Evolutionary conservation across 306 rosid species (phyloP).

Genomic region (Corylus heterophylla): DNA sequence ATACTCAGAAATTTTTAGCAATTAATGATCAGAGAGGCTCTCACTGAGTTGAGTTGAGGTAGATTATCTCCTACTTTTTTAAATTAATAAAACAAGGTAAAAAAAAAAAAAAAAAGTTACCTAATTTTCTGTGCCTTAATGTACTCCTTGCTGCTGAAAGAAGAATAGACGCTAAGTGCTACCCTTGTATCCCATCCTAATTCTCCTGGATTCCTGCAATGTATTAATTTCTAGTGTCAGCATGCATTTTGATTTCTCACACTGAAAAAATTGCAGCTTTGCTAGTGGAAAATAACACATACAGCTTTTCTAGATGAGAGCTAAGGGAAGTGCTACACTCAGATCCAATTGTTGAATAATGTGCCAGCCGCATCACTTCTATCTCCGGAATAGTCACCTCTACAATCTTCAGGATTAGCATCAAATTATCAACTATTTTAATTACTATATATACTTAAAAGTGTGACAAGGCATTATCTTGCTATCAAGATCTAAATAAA

Average conservation of each 20-base stretch:
- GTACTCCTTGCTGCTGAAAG: constrained; percentile 82
- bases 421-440: no score
- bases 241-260: constrained; percentile 15
- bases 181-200: constrained; percentile 94
- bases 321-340: constrained; percentile 68
- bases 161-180: constrained; percentile 71
- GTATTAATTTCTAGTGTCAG: constrained; percentile 35
- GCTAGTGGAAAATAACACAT: constrained; percentile 32
- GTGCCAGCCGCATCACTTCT: constrained; percentile 94
- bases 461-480: no score
- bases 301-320: constrained; percentile 54
- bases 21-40: no score
- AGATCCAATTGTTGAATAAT: constrained; percentile 79
- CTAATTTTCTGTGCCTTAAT: constrained; percentile 86
- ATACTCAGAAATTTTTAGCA: no score
- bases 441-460: no score
- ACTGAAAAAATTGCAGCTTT: constrained; percentile 8
- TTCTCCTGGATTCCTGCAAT: constrained; percentile 59
- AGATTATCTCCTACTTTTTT: no score
- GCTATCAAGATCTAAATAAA: not conserved
- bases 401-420: constrained; percentile 46
- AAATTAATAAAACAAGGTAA: constrained; percentile 11
- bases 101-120: constrained; percentile 24
- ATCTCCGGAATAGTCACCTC: constrained; percentile 94
- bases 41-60: no score